Conservation (phyloP, 139 green algal species). For the Haematococcus lacustris region DNA sequence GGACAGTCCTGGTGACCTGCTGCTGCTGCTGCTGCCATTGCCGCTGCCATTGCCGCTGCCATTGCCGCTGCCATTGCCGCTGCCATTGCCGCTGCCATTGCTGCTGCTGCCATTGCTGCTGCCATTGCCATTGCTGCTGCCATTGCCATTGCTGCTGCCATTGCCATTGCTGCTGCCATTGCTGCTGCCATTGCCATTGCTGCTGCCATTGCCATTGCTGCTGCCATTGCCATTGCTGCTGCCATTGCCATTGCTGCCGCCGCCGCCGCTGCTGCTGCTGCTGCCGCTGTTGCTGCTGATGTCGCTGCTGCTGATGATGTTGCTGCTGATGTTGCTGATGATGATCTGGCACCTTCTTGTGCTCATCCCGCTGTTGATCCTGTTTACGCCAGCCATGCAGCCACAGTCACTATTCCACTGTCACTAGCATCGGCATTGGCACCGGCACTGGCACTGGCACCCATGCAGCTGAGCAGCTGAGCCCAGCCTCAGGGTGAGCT, state of each 20-base stretch:
- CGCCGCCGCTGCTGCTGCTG: constrained; percentile 1
- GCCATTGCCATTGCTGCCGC: not conserved
- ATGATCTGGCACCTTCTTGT: not conserved
- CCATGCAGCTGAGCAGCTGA: too few species aligned
- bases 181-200: constrained; percentile 2
- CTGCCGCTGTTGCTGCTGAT: not conserved
- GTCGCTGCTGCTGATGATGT: too few species aligned
- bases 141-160: not conserved
- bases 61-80: not conserved
- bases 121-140: not conserved
- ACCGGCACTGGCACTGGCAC: too few species aligned
- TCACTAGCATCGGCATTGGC: too few species aligned
- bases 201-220: not conserved
- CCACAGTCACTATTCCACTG: too few species aligned
- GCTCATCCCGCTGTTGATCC: not conserved
- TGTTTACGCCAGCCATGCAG: not conserved
- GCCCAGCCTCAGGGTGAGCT: too few species aligned
- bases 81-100: not conserved
- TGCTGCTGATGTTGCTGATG: not conserved
- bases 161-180: not conserved
- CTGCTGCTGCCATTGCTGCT: not conserved
- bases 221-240: not conserved
- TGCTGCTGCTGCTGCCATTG: not conserved
- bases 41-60: not conserved
- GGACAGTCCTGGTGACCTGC: too few species aligned